phyloP scores from a whole-genome alignment of 1,284 basidiomycete genomes.

The Fistulina hepatica region DNA sequence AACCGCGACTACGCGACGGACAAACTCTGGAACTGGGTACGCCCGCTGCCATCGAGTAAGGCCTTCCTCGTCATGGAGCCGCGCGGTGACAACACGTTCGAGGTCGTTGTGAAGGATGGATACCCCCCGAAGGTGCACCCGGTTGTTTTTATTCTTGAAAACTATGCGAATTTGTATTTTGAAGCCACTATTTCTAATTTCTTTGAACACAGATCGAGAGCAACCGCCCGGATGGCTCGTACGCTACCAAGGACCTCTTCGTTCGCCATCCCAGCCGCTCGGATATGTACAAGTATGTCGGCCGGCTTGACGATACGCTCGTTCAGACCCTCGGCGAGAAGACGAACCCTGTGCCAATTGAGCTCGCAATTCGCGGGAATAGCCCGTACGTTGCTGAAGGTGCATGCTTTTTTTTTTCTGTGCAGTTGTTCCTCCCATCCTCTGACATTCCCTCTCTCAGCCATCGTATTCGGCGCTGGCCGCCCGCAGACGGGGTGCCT shows the following conservation, averaged over 20 bases:
- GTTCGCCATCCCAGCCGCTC: slow-evolving; percentile 31
- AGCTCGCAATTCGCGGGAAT: slow-evolving; percentile 31
- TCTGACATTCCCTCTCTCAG: slow-evolving; percentile 21
- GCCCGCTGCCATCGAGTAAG: slow-evolving; percentile 20
- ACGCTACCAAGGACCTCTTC: slow-evolving; percentile 51
- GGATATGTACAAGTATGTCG: slow-evolving; percentile 39
- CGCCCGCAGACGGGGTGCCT: slow-evolving; percentile 43
- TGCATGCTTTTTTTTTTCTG: slow-evolving; percentile 1
- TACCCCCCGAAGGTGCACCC: slow-evolving; percentile 39
- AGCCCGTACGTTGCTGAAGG: slow-evolving; percentile 31
- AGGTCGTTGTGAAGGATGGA: slow-evolving; percentile 43
- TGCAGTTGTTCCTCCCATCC: slow-evolving; percentile 12
- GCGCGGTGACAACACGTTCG: slow-evolving; percentile 34
- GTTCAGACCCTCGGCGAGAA: slow-evolving; percentile 44
- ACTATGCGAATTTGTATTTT: too few relatives aligned
- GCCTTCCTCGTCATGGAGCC: slow-evolving; percentile 37
- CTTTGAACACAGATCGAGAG: slow-evolving; percentile 28
- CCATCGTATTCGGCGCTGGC: slow-evolving; percentile 48
- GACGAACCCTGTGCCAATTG: slow-evolving; percentile 42
- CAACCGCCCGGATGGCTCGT: slow-evolving; percentile 47
- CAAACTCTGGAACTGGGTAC: slow-evolving; percentile 51
- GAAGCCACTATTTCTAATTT: too few relatives aligned
- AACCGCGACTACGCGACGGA: slow-evolving; percentile 39
- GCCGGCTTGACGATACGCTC: slow-evolving; percentile 50
- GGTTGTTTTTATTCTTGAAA: not conserved